A percentile compares a stretch with the other conserved stretches of the same genome.
Conservation (phyloP, 106 monocot genomes). For the Platanthera guangdongensis region DNA sequence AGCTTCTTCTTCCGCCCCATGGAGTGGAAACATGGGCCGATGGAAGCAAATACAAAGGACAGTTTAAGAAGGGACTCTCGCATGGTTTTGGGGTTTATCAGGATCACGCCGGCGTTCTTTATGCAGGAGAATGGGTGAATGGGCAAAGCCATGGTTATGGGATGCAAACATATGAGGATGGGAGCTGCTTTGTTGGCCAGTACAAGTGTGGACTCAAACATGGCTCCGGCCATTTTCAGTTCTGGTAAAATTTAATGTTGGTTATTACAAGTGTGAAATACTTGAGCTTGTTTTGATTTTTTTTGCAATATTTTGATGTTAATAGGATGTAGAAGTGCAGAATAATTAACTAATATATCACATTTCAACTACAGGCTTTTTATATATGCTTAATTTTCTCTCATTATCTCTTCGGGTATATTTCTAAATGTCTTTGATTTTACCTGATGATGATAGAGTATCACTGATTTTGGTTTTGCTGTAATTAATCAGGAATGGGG, state of each 20-base stretch:
- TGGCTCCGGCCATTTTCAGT: conserved; percentile 19
- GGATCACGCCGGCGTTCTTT: conserved; percentile 19
- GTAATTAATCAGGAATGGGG: conserved; percentile 46
- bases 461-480: not conserved
- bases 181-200: conserved; percentile 20
- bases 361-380: no score
- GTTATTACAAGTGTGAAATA: no score
- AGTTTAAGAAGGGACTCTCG: conserved; percentile 16
- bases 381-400: no score
- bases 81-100: conserved; percentile 23
- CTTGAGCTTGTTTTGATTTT: not conserved
- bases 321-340: no score
- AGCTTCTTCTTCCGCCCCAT: not conserved
- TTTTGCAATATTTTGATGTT: not conserved
- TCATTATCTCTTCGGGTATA: no score
- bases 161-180: conserved; percentile 20
- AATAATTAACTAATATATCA: no score
- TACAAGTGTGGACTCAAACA: conserved; percentile 26
- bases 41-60: conserved; percentile 20
- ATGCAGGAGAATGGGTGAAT: conserved; percentile 27
- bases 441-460: not conserved
- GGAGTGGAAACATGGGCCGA: conserved; percentile 19
- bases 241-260: conserved; percentile 7
- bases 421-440: not conserved
- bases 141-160: conserved; percentile 26